Evolutionary conservation across 495 filamentous ascomycete genomes (phyloP).

Genomic region (Endocarpon pusillum): DNA sequence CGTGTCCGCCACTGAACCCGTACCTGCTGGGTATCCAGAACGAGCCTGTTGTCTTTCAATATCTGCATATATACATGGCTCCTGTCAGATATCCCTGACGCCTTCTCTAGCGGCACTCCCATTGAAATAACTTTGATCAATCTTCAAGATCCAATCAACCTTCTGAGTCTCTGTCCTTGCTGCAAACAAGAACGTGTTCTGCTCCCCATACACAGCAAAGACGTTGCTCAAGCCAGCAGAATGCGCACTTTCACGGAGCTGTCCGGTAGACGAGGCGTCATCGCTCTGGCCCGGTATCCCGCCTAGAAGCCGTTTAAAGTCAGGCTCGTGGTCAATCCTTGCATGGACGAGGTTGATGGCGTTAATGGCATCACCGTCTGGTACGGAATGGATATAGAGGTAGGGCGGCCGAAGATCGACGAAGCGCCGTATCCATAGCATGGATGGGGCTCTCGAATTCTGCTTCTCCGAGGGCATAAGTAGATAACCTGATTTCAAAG

Average conservation of each 20-base stretch:
- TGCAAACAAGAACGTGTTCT: slow-evolving; percentile 90
- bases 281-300: slow-evolving; percentile 20
- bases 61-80: too few species aligned
- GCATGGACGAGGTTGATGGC: slow-evolving; percentile 74
- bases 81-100: too few species aligned
- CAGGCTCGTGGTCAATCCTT: slow-evolving; percentile 72
- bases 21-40: too few species aligned
- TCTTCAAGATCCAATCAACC: slow-evolving; percentile 82
- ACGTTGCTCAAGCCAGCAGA: slow-evolving; percentile 40
- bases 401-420: slow-evolving; percentile 88
- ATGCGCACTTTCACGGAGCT: too few species aligned
- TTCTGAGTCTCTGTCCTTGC: slow-evolving; percentile 75
- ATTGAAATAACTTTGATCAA: slow-evolving; percentile 44
- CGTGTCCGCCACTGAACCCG: too few species aligned
- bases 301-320: slow-evolving; percentile 61
- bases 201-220: slow-evolving; percentile 82
- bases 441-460: slow-evolving; percentile 14
- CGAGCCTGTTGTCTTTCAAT: too few species aligned
- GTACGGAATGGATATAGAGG: slow-evolving; percentile 68
- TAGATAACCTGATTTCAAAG: slow-evolving; percentile 73
- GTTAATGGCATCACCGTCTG: slow-evolving; percentile 75
- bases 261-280: slow-evolving; percentile 10
- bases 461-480: slow-evolving; percentile 58
- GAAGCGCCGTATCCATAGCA: slow-evolving; percentile 72
- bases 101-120: slow-evolving; percentile 10